Evolutionary conservation across 2,329 filamentous ascomycete genomes (phyloP).

Genomic region (Trichoderma sp.): DNA sequence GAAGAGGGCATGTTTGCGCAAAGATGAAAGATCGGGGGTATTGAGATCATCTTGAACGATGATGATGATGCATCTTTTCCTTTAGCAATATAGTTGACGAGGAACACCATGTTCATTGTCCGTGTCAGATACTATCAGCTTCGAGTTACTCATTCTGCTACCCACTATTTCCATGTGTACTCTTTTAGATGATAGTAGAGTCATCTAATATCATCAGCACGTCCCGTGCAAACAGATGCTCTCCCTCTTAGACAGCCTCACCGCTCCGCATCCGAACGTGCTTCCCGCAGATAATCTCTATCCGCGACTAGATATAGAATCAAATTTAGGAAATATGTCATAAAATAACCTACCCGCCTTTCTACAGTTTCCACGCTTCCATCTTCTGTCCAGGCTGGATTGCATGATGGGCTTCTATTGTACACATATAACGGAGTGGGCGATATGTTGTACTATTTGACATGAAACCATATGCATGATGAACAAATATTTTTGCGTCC

Average conservation of each 20-base stretch:
- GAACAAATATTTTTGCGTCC: neutral
- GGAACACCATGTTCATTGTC: neutral
- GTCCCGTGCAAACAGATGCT: slow-evolving; percentile 4
- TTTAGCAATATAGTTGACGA: neutral
- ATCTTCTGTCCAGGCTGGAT: neutral
- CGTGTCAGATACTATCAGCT: neutral
- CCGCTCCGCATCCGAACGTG: neutral
- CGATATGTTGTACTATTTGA: neutral
- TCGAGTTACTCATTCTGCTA: neutral
- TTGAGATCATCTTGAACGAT: neutral
- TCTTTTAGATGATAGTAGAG: neutral
- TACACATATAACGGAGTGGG: neutral
- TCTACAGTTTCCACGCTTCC: neutral
- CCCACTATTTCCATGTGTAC: neutral
- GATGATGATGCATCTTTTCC: neutral
- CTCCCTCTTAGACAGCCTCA: neutral
- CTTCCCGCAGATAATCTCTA: neutral
- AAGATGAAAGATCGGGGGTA: neutral
- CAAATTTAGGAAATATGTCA: neutral
- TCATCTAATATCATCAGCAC: neutral
- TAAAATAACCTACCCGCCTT: neutral
- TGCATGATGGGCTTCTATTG: neutral
- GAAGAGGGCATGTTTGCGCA: neutral
- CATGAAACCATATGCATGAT: neutral
- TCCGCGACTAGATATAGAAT: neutral